Percentiles rank a stretch among this genome's conserved stretches.
phyloP scores from a whole-genome alignment of 2,329 filamentous ascomycete species.

The Biscogniauxia mediterranea region DNA sequence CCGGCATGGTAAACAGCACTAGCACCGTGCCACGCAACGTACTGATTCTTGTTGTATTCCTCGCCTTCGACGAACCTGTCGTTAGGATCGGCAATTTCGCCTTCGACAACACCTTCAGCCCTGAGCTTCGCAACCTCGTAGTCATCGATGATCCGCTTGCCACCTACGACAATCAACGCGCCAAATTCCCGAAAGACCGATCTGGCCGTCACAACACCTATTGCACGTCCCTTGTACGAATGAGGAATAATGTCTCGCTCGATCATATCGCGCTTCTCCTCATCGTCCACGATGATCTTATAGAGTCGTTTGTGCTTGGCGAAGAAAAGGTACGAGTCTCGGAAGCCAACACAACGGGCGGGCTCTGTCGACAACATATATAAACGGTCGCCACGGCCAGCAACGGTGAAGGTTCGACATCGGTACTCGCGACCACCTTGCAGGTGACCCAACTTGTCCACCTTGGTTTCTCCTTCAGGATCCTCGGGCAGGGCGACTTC shows the following conservation, averaged over 20 bases:
- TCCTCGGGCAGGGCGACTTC: constrained; percentile 89
- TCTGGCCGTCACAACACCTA: constrained; percentile 92
- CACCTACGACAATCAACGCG: constrained; percentile 88
- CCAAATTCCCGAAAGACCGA: constrained; percentile 98
- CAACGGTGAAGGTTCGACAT: constrained; percentile 90
- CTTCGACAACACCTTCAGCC: constrained; percentile 77
- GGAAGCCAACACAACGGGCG: constrained; percentile 92
- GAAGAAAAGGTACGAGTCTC: constrained; percentile 98
- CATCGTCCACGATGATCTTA: constrained; percentile 97
- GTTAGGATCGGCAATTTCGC: constrained; percentile 86
- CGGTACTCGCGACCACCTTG: constrained; percentile 86
- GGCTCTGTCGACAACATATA: constrained; percentile 99
- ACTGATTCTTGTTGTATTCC: constrained; percentile 98
- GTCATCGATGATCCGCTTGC: constrained; percentile 82
- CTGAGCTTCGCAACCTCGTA: constrained; percentile 77
- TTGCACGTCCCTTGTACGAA: constrained; percentile 96
- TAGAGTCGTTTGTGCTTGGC: constrained; percentile 94
- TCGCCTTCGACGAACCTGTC: constrained; percentile 76
- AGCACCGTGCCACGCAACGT: constrained; percentile 96
- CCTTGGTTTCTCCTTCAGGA: constrained; percentile 84
- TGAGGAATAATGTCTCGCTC: constrained; percentile 93
- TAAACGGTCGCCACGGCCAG: constrained; percentile 76
- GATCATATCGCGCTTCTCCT: constrained; percentile 96
- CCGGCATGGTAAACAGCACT: constrained; percentile 92
- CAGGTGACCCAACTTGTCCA: constrained; percentile 84